A percentile compares a stretch with the other conserved stretches of the same genome.
These are phyloP conservation scores for Smittium culicis DNA, from an alignment of 371 early-diverging fungal genomes.

Conservation along the genomic window DNA sequence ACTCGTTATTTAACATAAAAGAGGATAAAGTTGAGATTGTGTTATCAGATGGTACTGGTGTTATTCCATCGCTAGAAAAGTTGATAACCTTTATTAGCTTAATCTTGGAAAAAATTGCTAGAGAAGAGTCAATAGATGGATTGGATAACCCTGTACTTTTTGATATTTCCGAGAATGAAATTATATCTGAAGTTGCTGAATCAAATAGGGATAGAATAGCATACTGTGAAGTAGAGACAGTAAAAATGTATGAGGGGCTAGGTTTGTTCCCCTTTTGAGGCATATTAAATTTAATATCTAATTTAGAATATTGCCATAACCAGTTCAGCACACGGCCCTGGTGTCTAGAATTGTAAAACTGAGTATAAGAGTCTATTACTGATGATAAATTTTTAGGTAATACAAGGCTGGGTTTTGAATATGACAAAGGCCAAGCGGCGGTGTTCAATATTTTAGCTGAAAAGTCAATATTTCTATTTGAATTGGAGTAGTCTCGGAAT, in stretches of 20 bases:
- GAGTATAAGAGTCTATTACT: constrained; percentile 64
- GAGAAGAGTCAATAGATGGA: constrained; percentile 5
- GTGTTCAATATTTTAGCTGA: constrained; percentile 71
- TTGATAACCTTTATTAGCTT: constrained; percentile 2
- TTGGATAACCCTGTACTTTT: constrained; percentile 1
- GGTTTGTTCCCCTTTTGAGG: constrained; percentile 47
- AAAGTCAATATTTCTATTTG: constrained; percentile 54
- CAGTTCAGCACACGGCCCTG: constrained; percentile 76
- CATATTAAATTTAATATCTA: constrained; percentile 74
- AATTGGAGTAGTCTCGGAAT: constrained; percentile 40
- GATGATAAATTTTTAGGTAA: constrained; percentile 74
- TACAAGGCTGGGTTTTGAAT: constrained; percentile 44
- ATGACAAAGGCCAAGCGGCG: constrained; percentile 78
- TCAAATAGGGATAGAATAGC: constrained; percentile 68
- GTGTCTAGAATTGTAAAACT: constrained; percentile 70
- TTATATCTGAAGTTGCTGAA: neutral
- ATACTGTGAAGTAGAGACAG: constrained; percentile 78
- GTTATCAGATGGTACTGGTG: constrained; percentile 43
- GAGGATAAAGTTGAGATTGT: constrained; percentile 38
- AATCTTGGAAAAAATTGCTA: neutral
- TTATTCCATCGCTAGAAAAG: constrained; percentile 35
- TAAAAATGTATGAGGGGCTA: constrained; percentile 34
- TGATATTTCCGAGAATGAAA: neutral
- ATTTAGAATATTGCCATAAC: constrained; percentile 80
- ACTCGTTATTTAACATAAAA: constrained; percentile 66